These are phyloP conservation scores for Elongisporangium undulatum DNA, from an alignment of 352 stramenopile genomes.

Conservation along the genomic window DNA sequence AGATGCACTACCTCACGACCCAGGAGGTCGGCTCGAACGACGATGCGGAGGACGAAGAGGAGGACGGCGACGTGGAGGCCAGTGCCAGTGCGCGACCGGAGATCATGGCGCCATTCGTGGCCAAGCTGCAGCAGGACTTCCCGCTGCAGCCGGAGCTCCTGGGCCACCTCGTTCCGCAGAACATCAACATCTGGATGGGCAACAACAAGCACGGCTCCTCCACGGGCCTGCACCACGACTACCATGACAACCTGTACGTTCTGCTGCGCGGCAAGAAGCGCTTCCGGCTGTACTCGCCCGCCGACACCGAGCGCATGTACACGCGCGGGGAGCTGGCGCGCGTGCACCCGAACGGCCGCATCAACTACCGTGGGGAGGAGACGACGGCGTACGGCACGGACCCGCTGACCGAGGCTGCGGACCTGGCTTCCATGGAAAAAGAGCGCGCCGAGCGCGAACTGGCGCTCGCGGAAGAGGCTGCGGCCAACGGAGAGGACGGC, in stretches of 20 bases:
- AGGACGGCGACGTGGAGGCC: conserved; percentile 51
- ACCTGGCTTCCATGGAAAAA: conserved; percentile 58
- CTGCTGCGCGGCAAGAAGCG: conserved; percentile 91
- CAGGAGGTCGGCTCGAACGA: conserved; percentile 23
- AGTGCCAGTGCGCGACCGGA: conserved; percentile 72
- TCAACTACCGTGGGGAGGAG: conserved; percentile 92
- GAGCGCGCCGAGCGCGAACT: conserved; percentile 60
- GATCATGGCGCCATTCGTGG: conserved; percentile 85
- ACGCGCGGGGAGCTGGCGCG: conserved; percentile 72
- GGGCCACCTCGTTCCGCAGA: conserved; percentile 89
- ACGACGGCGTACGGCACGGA: conserved; percentile 81
- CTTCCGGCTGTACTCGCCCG: conserved; percentile 93
- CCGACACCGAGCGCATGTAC: conserved; percentile 90
- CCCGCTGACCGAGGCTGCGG: conserved; percentile 41
- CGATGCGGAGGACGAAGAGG: neutral
- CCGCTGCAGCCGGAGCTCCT: conserved; percentile 82
- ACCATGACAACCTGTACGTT: conserved; percentile 99
- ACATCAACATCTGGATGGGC: conserved; percentile 98
- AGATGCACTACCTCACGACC: conserved; percentile 87
- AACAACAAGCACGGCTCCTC: conserved; percentile 78
- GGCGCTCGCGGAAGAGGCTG: conserved; percentile 43
- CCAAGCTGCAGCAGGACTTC: conserved; percentile 69
- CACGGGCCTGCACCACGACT: conserved; percentile 97
- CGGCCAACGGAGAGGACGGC: conserved; percentile 37
- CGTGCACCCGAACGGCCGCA: conserved; percentile 94